Conservation (phyloP, 1,284 basidiomycete species). For the Meripilus lineatus region DNA sequence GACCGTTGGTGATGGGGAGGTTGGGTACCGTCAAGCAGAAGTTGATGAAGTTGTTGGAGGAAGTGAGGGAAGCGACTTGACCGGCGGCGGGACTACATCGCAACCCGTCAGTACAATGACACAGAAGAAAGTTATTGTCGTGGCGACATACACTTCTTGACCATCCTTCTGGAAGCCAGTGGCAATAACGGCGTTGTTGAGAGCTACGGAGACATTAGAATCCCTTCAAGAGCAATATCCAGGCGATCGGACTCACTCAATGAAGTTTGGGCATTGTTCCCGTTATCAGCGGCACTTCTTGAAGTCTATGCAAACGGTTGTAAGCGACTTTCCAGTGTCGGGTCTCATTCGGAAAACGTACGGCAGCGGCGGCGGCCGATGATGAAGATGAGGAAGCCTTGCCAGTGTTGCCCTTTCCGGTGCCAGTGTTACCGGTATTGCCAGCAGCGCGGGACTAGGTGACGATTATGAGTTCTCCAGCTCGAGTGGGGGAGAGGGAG, state of each 20-base stretch:
- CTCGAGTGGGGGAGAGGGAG: slow-evolving; percentile 1
- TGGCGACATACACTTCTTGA: too few relatives aligned
- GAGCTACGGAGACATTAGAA: slow-evolving; percentile 29
- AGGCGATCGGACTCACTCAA: slow-evolving; percentile 25
- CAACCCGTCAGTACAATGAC: slow-evolving; percentile 30
- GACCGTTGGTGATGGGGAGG: slow-evolving; percentile 54
- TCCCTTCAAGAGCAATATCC: background rate
- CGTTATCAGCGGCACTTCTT: background rate
- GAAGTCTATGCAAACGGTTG: too few relatives aligned
- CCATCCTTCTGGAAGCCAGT: slow-evolving; percentile 47
- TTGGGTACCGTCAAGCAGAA: slow-evolving; percentile 50
- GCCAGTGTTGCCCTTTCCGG: background rate
- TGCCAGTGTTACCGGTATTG: background rate
- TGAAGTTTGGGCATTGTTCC: slow-evolving; percentile 19
- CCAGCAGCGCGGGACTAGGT: too few relatives aligned
- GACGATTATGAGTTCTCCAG: too few relatives aligned
- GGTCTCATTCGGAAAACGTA: too few relatives aligned
- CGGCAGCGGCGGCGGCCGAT: too few relatives aligned
- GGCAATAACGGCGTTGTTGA: slow-evolving; percentile 50
- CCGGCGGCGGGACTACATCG: slow-evolving; percentile 37
- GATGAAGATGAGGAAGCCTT: too few relatives aligned
- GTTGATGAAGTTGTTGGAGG: slow-evolving; percentile 72
- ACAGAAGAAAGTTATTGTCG: too few relatives aligned
- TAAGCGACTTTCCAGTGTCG: too few relatives aligned
- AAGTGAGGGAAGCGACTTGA: slow-evolving; percentile 56